Evolutionary conservation across 192 early-diverging fungal genomes (phyloP).

Genomic region (Coemansia reversa): DNA sequence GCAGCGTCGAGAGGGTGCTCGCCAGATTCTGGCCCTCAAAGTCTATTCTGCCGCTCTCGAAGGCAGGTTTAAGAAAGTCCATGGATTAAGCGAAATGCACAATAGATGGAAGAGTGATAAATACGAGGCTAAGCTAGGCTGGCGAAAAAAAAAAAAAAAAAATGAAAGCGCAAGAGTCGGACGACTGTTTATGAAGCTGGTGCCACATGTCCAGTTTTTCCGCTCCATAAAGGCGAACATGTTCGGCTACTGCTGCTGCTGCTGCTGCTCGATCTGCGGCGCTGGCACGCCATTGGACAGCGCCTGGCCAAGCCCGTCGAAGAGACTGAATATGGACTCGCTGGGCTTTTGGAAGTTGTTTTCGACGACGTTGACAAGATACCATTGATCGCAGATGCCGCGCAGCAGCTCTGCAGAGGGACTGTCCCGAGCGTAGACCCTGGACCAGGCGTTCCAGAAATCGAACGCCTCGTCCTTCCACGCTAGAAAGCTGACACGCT

Average conservation of each 20-base stretch:
- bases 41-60: conserved; percentile 52
- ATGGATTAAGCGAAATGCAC: conserved; percentile 15
- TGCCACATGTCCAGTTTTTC: neutral
- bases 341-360: conserved; percentile 72
- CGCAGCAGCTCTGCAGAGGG: conserved; percentile 61
- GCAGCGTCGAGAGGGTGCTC: conserved; percentile 24
- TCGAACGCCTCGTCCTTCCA: conserved; percentile 98
- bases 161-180: neutral
- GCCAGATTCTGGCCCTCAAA: conserved; percentile 48
- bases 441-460: conserved; percentile 87
- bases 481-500: conserved; percentile 80
- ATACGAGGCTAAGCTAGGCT: neutral
- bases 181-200: neutral
- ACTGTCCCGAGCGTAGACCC: conserved; percentile 64
- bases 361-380: conserved; percentile 90
- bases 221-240: neutral
- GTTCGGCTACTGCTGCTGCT: neutral
- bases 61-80: conserved; percentile 40
- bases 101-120: neutral
- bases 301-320: conserved; percentile 31
- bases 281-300: conserved; percentile 10
- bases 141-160: neutral
- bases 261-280: neutral
- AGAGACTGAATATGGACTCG: conserved; percentile 49
- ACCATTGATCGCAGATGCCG: conserved; percentile 72